phyloP scores from a whole-genome alignment of 2,329 filamentous ascomycete species.

The Hypoxylon sp. region DNA sequence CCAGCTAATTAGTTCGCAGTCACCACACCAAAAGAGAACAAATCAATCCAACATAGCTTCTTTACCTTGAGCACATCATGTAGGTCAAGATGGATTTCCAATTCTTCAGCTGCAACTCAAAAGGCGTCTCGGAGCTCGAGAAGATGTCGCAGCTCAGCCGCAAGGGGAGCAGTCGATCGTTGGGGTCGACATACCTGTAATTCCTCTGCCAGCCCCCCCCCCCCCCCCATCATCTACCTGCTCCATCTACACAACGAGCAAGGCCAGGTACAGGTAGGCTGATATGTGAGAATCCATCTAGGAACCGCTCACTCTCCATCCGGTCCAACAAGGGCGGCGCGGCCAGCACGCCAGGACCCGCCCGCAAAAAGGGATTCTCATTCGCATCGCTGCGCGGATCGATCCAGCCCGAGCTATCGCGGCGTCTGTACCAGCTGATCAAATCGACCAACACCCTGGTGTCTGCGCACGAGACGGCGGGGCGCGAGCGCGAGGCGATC shows the following conservation, averaged over 20 bases:
- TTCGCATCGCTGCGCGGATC: conserved; percentile 88
- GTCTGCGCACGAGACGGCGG: conserved; percentile 85
- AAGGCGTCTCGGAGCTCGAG: conserved; percentile 51
- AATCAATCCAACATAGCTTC: conserved; percentile 5
- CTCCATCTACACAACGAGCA: neutral
- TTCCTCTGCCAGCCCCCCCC: conserved; percentile 11
- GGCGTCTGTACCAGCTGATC: conserved; percentile 90
- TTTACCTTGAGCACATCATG: conserved; percentile 44
- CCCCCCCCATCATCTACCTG: neutral
- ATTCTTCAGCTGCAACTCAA: conserved; percentile 49
- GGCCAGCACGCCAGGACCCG: conserved; percentile 56
- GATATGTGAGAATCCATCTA: conserved; percentile 29
- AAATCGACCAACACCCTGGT: conserved; percentile 95
- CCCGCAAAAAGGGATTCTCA: conserved; percentile 79
- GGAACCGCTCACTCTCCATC: conserved; percentile 54
- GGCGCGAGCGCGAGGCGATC: conserved; percentile 85
- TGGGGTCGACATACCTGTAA: conserved; percentile 48
- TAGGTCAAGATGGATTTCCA: conserved; percentile 52
- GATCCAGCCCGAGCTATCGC: conserved; percentile 88
- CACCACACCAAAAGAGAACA: conserved; percentile 15
- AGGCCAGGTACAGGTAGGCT: conserved; percentile 18
- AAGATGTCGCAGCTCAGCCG: conserved; percentile 43
- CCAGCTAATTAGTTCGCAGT: conserved; percentile 26
- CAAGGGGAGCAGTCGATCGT: conserved; percentile 37
- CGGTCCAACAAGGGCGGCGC: conserved; percentile 58